Evolutionary conservation across 345 rosid genomes (phyloP), one percentile per base, ranked within the genome.

Genomic region (Moricandia moricandioides): DNA sequence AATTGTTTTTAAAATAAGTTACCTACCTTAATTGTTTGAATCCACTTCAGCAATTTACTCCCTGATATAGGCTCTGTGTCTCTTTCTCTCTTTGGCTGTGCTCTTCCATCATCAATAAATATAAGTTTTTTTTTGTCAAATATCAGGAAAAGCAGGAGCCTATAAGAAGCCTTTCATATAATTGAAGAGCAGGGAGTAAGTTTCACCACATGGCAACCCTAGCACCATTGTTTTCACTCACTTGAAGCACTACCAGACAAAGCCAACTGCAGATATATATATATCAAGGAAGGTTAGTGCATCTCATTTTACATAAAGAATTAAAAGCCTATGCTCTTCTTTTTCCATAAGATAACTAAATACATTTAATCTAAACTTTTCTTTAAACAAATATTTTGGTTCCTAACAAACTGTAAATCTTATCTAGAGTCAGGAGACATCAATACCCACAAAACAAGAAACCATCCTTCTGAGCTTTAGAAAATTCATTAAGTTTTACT

Each of bases 181-280:
- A 82, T 81, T 82, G 82, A 82, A 81, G 78, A 78, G 77, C 37
- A 73, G 55, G 49, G 55, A 67, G 74, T 72, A 80, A 75, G 69
- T 70, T 62, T 79, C 79, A 80, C 83, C 83, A 80, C 84, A 78
- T 84, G 82, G 84, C 79, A 82, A 79, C 67, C 81, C 71, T 71
- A 62, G 78, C 78, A 75, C 79, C 86, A 72, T 79, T 77, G 75
- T 80, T 82, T 77, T 82, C 85, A 77, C 62, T 79, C 76, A 77
- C 72, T 79, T 83, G 35, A 81, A 81, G 69, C 65, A 73, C 85
- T 82, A 85, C 72, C 71, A 40, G 86, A 86, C 87, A 85, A 83
- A 79, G 73, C 61, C 76, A 45, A 79, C 83, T 67, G 84, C 84
- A 79, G 76, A 83, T 81, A 77, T 79, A 74, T 29, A 29, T 29